Evolutionary conservation across 176 grass and related monocot species (phyloP).

Genomic region (Carex littledalei): DNA sequence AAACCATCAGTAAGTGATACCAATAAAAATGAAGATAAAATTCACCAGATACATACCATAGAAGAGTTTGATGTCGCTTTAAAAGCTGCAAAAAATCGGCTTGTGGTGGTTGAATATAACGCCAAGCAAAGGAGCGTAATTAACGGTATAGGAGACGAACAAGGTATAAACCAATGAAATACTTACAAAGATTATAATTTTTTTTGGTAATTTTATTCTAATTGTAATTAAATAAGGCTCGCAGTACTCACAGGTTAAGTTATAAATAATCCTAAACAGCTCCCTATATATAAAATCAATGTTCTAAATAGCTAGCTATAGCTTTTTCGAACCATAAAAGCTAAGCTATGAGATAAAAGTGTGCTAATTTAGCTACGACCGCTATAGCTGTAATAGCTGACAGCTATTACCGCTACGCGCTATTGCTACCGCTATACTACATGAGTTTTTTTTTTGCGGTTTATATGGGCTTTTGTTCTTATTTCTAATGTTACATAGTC

Average conservation of each 20-base stretch:
- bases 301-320: too few relatives aligned
- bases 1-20: background rate
- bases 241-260: background rate
- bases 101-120: slow-evolving; percentile 94
- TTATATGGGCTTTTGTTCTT: too few relatives aligned
- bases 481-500: too few relatives aligned
- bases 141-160: background rate
- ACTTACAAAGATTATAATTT: background rate
- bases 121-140: slow-evolving; percentile 45
- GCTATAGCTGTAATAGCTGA: too few relatives aligned
- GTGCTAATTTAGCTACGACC: too few relatives aligned
- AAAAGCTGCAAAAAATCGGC: slow-evolving; percentile 51
- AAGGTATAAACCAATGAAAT: slow-evolving; percentile 5
- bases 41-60: slow-evolving; percentile 47
- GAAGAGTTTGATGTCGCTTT: slow-evolving; percentile 76
- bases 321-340: too few relatives aligned
- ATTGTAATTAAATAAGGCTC: background rate
- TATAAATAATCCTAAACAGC: background rate
- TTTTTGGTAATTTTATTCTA: background rate
- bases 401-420: too few relatives aligned
- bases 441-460: too few relatives aligned
- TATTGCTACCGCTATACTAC: too few relatives aligned
- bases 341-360: too few relatives aligned
- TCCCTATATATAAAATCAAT: background rate
- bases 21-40: background rate